These are phyloP conservation scores for Corrigiola litoralis DNA, from an alignment of 179 eudicot species.

Conservation along the genomic window DNA sequence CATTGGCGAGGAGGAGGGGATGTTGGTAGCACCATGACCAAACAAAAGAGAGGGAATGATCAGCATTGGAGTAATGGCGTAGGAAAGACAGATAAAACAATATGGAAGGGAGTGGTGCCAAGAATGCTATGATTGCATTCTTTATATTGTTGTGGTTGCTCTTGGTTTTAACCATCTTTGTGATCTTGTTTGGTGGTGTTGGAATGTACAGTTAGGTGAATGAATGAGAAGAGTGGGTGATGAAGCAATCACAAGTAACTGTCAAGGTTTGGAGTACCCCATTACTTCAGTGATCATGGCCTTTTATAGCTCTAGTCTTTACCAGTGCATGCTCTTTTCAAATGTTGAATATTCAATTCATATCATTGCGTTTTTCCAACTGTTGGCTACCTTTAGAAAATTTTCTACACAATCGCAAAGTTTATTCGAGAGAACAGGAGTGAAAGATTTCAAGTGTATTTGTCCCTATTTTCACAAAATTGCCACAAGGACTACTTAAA, in stretches of 20 bases:
- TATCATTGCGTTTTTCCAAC: slow-evolving; percentile 12
- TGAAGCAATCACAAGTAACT: too few species aligned
- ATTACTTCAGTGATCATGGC: background rate
- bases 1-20: slow-evolving; percentile 64
- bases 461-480: too few species aligned
- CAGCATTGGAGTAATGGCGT: slow-evolving; percentile 20
- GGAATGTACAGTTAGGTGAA: background rate
- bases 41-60: slow-evolving; percentile 22
- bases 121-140: slow-evolving; percentile 48
- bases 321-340: background rate
- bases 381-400: too few species aligned
- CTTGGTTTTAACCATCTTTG: slow-evolving; percentile 16
- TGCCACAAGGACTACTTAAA: too few species aligned
- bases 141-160: slow-evolving; percentile 34
- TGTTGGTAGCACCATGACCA: slow-evolving; percentile 79
- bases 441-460: too few species aligned
- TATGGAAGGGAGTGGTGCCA: slow-evolving; percentile 73
- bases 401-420: too few species aligned
- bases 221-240: too few species aligned
- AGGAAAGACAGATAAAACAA: slow-evolving; percentile 65
- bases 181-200: background rate
- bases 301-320: too few species aligned
- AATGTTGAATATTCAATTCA: background rate
- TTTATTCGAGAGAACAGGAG: too few species aligned
- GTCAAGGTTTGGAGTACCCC: background rate